Base-by-base conservation (phyloP, 257 asterid genomes). In the Nicotiana obtusifolia region DNA sequence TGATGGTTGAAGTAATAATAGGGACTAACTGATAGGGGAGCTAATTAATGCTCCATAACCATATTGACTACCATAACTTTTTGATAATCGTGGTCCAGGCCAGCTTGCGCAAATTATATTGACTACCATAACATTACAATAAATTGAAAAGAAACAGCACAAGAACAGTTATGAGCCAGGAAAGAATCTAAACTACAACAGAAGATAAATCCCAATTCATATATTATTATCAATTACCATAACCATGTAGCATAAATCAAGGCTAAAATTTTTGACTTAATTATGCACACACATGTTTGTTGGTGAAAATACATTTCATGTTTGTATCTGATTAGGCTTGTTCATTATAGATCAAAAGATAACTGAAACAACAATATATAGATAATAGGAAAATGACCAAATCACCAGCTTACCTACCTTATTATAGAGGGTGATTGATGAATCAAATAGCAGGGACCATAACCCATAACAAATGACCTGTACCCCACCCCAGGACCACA, bases 401-500 rank as follows among this genome's bases (percentile, higher is more conserved):
- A 66, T 66, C 49, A 66, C 52, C 52, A 66, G 49, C 44, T 66
- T 66, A 66, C 49, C 75, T 17, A 66, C 75, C 75, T 66, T 66
- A 16, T 66, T 66, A 66, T 16, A 31, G 49, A 16, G 22, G 33
- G 16, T 2, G 71, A 64, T 52, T 14, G 19, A 31, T 31, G 44
- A 17, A 65, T 16, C 19, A 66, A 31, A 66, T 66, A 66, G 26
- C 7, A 66, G 75, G 52, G 49, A 66, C 75, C 75, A 66, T 65
- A 41, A 30, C 8, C 9, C 17, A 31, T 30, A 30, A 31, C 20
- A 64, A 30, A 66, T 16, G 24, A 66, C 16, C 52, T 31, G 75
- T 19, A 7, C 24, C 24, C 31, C 22, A 6, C 20, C 16, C 47
- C 41, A 66, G 26, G 75, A 66, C 75, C 26, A 66, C 75, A 31